A percentile compares a stretch with the other conserved stretches of the same genome.
Conservation (phyloP, 306 rosid genomes). For the Bauhinia variegata region DNA sequence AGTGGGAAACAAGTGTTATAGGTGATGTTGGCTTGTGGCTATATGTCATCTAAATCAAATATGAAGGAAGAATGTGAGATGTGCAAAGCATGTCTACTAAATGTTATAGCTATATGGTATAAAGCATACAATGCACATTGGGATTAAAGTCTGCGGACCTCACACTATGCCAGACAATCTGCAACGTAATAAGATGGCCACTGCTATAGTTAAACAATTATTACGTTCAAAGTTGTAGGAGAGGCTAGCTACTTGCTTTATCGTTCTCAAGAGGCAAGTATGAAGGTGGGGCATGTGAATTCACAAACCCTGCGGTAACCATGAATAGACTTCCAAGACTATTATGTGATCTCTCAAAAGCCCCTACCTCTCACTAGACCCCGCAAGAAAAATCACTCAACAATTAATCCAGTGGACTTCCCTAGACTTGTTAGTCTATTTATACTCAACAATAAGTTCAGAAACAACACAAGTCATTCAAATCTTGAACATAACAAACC, state of each 20-base stretch:
- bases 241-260: too few relatives aligned
- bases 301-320: neutral
- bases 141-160: neutral
- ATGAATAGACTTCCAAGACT: conserved; percentile 15
- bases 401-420: too few relatives aligned
- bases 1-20: too few relatives aligned
- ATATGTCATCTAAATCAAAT: too few relatives aligned
- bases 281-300: neutral
- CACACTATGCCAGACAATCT: too few relatives aligned
- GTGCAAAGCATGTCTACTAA: conserved; percentile 27
- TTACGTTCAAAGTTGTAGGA: too few relatives aligned
- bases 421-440: neutral
- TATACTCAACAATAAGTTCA: neutral
- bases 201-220: too few relatives aligned
- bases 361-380: conserved; percentile 9
- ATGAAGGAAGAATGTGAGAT: too few relatives aligned
- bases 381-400: neutral
- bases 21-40: too few relatives aligned
- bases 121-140: conserved; percentile 13
- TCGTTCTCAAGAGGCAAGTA: neutral
- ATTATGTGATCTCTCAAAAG: conserved; percentile 19
- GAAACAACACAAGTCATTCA: conserved; percentile 11
- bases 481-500: neutral
- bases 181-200: too few relatives aligned
- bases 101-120: conserved; percentile 1